Conservation (phyloP, 2,329 filamentous ascomycete genomes). For the Colletotrichum higginsianum region DNA sequence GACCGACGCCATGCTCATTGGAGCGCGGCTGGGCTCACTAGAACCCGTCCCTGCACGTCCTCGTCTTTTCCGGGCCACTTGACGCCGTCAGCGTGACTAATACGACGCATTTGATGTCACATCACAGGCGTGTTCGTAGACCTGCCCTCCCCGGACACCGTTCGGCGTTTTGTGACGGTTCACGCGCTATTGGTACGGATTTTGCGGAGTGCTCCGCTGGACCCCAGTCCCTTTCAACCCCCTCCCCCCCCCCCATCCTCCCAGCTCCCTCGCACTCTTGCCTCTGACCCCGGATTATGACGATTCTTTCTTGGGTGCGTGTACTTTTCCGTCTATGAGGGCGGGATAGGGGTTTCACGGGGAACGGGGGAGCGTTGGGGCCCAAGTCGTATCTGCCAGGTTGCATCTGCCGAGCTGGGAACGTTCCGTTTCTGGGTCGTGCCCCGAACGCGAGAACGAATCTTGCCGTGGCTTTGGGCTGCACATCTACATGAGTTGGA, state of each 20-base stretch:
- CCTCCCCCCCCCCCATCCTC: not conserved
- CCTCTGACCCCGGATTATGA: slow-evolving; percentile 32
- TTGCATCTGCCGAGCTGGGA: not conserved
- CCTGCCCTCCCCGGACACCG: not conserved
- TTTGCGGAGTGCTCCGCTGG: slow-evolving; percentile 32
- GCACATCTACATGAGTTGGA: not conserved
- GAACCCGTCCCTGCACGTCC: not conserved
- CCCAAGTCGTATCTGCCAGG: no score
- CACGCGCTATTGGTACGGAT: not conserved
- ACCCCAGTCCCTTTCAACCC: slow-evolving; percentile 12
- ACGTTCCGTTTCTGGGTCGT: no score
- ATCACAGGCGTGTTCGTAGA: not conserved
- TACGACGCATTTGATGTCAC: not conserved
- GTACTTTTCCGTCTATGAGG: slow-evolving; percentile 25
- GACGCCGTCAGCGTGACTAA: not conserved
- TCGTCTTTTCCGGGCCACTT: not conserved
- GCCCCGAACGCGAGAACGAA: slow-evolving; percentile 21
- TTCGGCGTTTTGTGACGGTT: not conserved
- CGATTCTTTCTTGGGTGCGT: slow-evolving; percentile 3
- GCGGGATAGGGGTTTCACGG: no score
- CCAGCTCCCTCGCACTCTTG: slow-evolving; percentile 28
- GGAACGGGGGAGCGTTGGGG: not conserved
- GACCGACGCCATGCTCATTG: not conserved
- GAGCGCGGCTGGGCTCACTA: not conserved
- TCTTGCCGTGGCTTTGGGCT: no score